Conservation (phyloP, 225 moss, liverwort and hornwort genomes). For the Antitrichia curtipendula region DNA sequence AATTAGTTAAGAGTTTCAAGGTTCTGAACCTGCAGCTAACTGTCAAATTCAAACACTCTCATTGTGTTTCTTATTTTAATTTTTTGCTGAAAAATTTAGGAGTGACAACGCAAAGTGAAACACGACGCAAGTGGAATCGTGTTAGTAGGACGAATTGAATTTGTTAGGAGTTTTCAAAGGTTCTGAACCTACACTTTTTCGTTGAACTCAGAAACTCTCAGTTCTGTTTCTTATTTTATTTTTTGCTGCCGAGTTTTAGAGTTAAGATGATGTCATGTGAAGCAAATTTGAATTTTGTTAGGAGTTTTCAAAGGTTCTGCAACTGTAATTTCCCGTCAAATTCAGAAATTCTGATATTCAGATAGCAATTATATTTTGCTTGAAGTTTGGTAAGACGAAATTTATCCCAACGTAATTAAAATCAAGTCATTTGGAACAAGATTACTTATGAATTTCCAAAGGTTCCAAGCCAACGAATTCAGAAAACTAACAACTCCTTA, state of each 20-base stretch:
- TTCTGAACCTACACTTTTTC: not conserved
- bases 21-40: not conserved
- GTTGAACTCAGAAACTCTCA: not conserved
- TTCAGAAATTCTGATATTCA: not conserved
- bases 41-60: not conserved
- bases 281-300: not conserved
- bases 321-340: not conserved
- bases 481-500: not conserved
- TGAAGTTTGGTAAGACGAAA: not conserved
- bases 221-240: not conserved
- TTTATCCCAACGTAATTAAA: not conserved
- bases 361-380: not conserved
- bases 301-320: not conserved
- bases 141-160: not conserved
- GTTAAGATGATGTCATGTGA: not conserved
- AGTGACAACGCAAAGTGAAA: not conserved
- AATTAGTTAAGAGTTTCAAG: not conserved
- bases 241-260: not conserved
- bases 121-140: not conserved
- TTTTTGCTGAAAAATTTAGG: not conserved
- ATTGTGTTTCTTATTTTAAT: not conserved
- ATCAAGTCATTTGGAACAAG: not conserved
- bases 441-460: not conserved
- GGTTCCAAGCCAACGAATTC: not conserved
- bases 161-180: not conserved